phyloP scores from a whole-genome alignment of 2,329 filamentous ascomycete genomes.

The Escovopsis weberi region DNA sequence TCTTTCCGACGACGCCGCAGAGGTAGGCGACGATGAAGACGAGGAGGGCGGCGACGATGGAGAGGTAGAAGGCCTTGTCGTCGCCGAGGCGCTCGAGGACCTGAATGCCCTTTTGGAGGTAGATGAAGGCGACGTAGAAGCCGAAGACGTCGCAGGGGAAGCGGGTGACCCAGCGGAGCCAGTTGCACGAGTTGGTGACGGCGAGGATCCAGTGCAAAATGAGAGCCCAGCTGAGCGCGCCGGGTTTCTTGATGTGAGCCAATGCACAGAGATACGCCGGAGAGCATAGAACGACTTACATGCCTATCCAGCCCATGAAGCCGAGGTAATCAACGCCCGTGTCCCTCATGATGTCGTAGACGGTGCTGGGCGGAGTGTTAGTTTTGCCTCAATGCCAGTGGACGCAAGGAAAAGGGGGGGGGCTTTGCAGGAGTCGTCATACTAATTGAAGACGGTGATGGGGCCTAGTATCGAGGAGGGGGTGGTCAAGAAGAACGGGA shows the following conservation, averaged over 20 bases:
- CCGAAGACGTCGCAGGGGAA: constrained; percentile 92
- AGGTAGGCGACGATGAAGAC: constrained; percentile 66
- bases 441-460: constrained; percentile 89
- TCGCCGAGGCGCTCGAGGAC: constrained; percentile 63
- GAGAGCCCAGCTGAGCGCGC: constrained; percentile 66
- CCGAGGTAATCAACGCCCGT: constrained; percentile 68
- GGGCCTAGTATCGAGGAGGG: constrained; percentile 35
- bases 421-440: constrained; percentile 11
- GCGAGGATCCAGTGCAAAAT: constrained; percentile 76
- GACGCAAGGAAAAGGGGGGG: not conserved
- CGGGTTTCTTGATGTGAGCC: constrained; percentile 3
- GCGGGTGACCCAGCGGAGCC: constrained; percentile 73
- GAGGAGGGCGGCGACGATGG: constrained; percentile 59
- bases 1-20: constrained; percentile 55
- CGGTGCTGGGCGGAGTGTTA: constrained; percentile 38
- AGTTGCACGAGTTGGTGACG: constrained; percentile 75
- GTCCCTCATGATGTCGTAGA: constrained; percentile 74
- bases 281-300: too few species aligned
- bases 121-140: constrained; percentile 86
- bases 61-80: constrained; percentile 58
- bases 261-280: too few species aligned
- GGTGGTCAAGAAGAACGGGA: too few species aligned
- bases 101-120: constrained; percentile 81
- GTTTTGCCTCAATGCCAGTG: not conserved
- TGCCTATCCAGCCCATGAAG: constrained; percentile 85